Evolutionary conservation across 2,329 filamentous ascomycete species (phyloP), one percentile per base, ranked within the genome.

Genomic region (Hymenoscyphus linearis): DNA sequence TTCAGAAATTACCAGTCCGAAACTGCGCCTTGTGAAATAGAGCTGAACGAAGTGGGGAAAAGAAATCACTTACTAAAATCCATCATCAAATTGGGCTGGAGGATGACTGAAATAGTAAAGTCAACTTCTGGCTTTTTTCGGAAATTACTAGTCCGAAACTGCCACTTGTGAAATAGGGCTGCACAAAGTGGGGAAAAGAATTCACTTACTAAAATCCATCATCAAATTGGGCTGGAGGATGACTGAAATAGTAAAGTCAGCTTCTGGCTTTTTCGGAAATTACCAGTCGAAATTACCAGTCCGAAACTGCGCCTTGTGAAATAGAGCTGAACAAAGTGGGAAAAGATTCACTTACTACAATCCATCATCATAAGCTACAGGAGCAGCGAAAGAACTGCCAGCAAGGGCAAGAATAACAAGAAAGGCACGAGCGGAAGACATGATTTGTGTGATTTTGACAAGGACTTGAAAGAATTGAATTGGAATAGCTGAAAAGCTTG

Each of bases 371-470:
- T 37, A 26, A 40, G 54, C 22, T 40, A 26, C 36, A 9, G 54
- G 54, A 37, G 54, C 54, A 37, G 54, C 54, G 25, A 56, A 26
- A 22, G 18, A 34, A 26, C n/a, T 36, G n/a, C 54, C 35, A 9
- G 54, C 36, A 14, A 56, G 54, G n/a, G 54, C 34, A 4, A 56
- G 54, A 56, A 40, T n/a, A 40, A 35, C 35, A 16, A 56, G 34
- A 10, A 56, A 40, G 14, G 54, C 35, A 37, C 37, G 14, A 2
- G 54, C 25, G 22, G 54, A 56, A 56, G 54, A 22, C 54, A 56
- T 56, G 34, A n/a, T 56, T 37, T 1, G 16, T 26, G 16, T n/a
- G 25, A 56, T 56, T 44, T 44, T 40, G 18, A 16, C 25, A 44
- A 36, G 26, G 35, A n/a, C 12, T 56, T 16, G 34, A 56, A 40